Evolutionary conservation across 176 grass and related monocot species (phyloP), one percentile per base, ranked within the genome.

Genomic region (Canna indica): DNA sequence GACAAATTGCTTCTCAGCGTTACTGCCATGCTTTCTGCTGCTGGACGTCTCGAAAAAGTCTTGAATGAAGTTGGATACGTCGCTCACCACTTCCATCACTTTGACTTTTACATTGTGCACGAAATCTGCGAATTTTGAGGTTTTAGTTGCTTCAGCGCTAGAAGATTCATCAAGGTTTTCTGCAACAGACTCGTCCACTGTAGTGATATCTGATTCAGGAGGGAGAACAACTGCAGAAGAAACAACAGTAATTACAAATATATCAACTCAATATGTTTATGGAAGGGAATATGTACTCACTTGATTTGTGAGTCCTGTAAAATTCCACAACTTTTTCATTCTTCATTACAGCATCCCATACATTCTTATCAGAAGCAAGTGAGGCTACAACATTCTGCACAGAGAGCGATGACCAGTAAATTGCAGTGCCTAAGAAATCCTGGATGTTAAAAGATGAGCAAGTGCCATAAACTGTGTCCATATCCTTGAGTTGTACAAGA

Each of bases 301-400:
- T 66, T 36, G 78, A 72, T 58, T 85, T 86, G 14, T 90, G 83
- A 35, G 30, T 87, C 59, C 53, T 82, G 59, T 71, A 97, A 74
- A 97, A 97, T 73, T 97, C 80, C 84, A 87, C 66, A 70, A 97
- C 88, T 65, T 87, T 90, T 24, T 89, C 64, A 29, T 97, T 97
- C 46, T 80, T 97, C 77, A 97, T 36, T 30, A 97, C 81, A 33
- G 93, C 88, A 8, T 92, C 86, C 88, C 93, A 90, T 22, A 92
- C 79, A 81, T 84, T 83, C 69, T 77, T 79, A 71, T 92, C 89
- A 8, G 88, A 83, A 27, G 79, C 86, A 70, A 97, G 84, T 0
- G 93, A 92, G 20, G 88, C 93, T 6, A 97, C 93, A 47, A 90
- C 88, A 31, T 70, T 78, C 93, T 97, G 64, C 31, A 73, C 16